Conservation (phyloP, 176 grass and related monocot species). For the Carex parvula region DNA sequence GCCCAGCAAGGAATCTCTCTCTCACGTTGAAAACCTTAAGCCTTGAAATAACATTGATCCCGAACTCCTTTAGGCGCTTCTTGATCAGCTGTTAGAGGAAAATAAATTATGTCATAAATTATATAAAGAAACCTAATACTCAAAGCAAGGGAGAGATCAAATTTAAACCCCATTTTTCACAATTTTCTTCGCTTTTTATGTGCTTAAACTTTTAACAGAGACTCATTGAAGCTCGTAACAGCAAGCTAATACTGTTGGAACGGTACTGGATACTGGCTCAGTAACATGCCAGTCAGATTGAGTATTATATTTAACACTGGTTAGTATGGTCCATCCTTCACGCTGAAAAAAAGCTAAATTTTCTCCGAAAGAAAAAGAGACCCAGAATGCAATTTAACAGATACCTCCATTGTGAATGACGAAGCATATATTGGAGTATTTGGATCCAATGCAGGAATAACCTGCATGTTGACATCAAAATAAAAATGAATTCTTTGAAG, state of each 20-base stretch:
- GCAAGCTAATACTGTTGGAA: neutral
- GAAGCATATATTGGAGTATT: conserved; percentile 88
- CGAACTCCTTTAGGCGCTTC: conserved; percentile 96
- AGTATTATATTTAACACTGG: neutral
- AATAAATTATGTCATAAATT: conserved; percentile 33
- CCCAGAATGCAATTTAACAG: neutral
- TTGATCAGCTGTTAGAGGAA: conserved; percentile 78
- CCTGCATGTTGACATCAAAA: conserved; percentile 47
- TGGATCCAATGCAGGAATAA: conserved; percentile 91
- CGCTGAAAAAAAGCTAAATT: conserved; percentile 4
- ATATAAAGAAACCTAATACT: neutral
- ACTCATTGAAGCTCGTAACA: neutral
- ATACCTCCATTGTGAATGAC: conserved; percentile 97
- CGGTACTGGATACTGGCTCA: neutral
- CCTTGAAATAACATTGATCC: conserved; percentile 76
- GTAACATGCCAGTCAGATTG: neutral
- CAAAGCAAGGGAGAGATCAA: neutral
- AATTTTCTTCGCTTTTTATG: neutral
- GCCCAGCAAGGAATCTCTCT: conserved; percentile 87
- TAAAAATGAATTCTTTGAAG: neutral
- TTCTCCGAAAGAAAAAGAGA: neutral
- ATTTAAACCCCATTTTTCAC: neutral
- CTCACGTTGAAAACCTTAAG: conserved; percentile 77
- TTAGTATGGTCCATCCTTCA: neutral
- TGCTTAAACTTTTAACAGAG: neutral